Conservation (phyloP, 805 yeast species). For the Wickerhamiella spandovensis region DNA sequence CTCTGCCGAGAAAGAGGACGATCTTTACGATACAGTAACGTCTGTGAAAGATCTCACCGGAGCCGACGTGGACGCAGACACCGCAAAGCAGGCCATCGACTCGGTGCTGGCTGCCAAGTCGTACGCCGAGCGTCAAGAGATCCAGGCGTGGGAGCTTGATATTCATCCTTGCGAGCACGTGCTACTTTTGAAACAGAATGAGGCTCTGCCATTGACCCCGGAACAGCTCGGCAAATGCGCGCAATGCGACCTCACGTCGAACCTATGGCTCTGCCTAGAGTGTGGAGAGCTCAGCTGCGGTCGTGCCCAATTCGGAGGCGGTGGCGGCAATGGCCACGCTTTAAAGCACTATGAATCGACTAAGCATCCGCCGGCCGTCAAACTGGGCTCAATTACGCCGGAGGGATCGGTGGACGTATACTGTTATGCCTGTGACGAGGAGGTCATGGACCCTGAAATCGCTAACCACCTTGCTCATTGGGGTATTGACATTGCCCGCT, state of each 20-base stretch:
- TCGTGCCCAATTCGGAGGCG: constrained; percentile 83
- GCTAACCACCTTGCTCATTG: constrained; percentile 36
- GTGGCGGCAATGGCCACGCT: constrained; percentile 91
- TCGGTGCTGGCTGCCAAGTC: constrained; percentile 46
- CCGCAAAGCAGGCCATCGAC: constrained; percentile 23
- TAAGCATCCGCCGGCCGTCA: constrained; percentile 73
- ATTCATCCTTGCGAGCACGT: constrained; percentile 71
- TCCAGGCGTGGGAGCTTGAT: constrained; percentile 87
- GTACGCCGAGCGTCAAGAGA: constrained; percentile 46
- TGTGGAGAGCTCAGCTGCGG: constrained; percentile 97
- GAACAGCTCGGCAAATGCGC: constrained; percentile 22
- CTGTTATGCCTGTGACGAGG: constrained; percentile 84
- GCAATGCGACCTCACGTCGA: constrained; percentile 41
- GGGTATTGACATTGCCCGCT: constrained; percentile 49
- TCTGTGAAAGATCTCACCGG: constrained; percentile 30
- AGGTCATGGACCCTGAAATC: constrained; percentile 58
- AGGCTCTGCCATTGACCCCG: constrained; percentile 4
- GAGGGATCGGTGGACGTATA: constrained; percentile 68
- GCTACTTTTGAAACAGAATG: constrained; percentile 33
- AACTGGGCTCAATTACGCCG: constrained; percentile 74
- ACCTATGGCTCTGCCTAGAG: constrained; percentile 81
- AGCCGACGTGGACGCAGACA: constrained; percentile 17
- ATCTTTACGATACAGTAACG: constrained; percentile 38
- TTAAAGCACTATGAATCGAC: constrained; percentile 48
- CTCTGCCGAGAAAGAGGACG: constrained; percentile 48